Evolutionary conservation across 257 asterid genomes (phyloP).

Genomic region (Primulina tabacum): DNA sequence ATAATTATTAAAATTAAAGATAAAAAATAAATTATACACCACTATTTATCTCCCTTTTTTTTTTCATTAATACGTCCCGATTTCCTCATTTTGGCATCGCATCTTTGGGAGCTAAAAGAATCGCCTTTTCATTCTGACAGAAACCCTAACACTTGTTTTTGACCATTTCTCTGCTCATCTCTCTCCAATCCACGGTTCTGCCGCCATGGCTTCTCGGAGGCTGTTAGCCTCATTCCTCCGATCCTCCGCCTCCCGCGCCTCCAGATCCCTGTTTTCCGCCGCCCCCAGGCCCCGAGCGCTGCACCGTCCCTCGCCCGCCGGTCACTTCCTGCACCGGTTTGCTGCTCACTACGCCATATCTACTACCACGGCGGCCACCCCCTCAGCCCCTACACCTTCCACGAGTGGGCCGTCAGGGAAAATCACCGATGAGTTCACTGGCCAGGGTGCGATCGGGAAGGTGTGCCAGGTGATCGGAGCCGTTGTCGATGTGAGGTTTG

Average conservation of each 20-base stretch:
- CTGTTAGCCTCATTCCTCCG: conserved; percentile 73
- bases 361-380: conserved; percentile 56
- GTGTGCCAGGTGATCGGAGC: conserved; percentile 95
- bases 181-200: conserved; percentile 20
- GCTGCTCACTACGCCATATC: conserved; percentile 63
- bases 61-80: too few relatives aligned
- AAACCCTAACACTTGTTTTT: too few relatives aligned
- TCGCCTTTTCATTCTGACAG: too few relatives aligned
- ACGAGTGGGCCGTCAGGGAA: conserved; percentile 44
- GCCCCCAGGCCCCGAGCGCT: conserved; percentile 34
- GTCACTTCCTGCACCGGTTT: conserved; percentile 60
- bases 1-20: too few relatives aligned
- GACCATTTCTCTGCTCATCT: background rate
- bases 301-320: conserved; percentile 48
- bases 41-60: too few relatives aligned
- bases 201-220: conserved; percentile 82
- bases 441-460: conserved; percentile 1
- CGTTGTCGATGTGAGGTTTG: conserved; percentile 83
- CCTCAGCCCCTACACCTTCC: conserved; percentile 27
- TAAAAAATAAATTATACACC: too few relatives aligned
- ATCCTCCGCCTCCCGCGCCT: conserved; percentile 47
- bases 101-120: too few relatives aligned
- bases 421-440: conserved; percentile 53
- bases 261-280: conserved; percentile 35
- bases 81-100: too few relatives aligned